These are phyloP conservation scores for Torulaspora delbrueckii DNA, from an alignment of 805 yeast species.

Conservation along the genomic window DNA sequence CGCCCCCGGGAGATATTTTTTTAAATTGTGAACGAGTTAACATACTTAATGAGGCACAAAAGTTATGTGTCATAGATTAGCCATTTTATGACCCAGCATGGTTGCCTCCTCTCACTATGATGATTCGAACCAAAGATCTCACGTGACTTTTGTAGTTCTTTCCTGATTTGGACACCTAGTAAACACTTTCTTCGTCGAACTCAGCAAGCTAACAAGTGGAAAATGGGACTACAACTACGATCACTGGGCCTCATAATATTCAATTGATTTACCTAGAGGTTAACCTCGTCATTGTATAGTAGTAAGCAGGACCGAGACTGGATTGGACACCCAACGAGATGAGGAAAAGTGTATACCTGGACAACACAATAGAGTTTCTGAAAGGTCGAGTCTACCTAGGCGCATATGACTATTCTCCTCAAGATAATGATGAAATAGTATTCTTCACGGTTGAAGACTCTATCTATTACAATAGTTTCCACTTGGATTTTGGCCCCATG, in stretches of 20 bases:
- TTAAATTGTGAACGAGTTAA: neutral
- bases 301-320: neutral
- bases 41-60: neutral
- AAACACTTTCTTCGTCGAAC: neutral
- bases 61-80: too few relatives aligned
- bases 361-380: slow-evolving; percentile 36
- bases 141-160: neutral
- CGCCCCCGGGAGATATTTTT: slow-evolving; percentile 23
- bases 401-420: slow-evolving; percentile 76
- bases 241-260: too few relatives aligned
- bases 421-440: slow-evolving; percentile 67
- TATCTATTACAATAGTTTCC: slow-evolving; percentile 90
- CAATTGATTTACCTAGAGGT: neutral
- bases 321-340: slow-evolving; percentile 7
- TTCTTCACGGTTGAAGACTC: slow-evolving; percentile 91
- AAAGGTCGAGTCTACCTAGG: slow-evolving; percentile 78
- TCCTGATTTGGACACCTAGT: slow-evolving; percentile 2
- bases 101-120: too few relatives aligned
- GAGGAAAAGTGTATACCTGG: slow-evolving; percentile 33
- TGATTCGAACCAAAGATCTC: neutral
- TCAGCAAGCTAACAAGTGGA: neutral
- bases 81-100: too few relatives aligned
- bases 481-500: slow-evolving; percentile 93
- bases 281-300: neutral
- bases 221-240: neutral